Percentiles rank a stretch among this genome's conserved stretches.
Evolutionary conservation across 805 yeast species (phyloP).

Genomic region (Yamadazyma insecticola): DNA sequence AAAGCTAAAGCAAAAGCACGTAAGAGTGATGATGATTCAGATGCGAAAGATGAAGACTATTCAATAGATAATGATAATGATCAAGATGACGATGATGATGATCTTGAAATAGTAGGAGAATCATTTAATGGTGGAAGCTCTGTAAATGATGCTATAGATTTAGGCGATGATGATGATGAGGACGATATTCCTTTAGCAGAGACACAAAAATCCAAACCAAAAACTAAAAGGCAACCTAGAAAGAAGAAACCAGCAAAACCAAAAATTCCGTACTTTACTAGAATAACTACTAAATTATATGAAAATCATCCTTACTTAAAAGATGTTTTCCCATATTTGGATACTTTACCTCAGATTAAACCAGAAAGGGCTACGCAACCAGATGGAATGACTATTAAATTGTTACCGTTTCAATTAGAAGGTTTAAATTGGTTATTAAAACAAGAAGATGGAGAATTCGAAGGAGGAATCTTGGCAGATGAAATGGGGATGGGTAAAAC

Average conservation of each 20-base stretch:
- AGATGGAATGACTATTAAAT: slow-evolving; percentile 60
- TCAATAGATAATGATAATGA: slow-evolving; percentile 8
- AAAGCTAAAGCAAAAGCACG: slow-evolving; percentile 5
- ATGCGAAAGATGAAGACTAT: slow-evolving; percentile 20
- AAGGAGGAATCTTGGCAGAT: slow-evolving; percentile 94
- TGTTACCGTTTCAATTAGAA: slow-evolving; percentile 90
- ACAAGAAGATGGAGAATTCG: slow-evolving; percentile 75
- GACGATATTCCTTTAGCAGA: slow-evolving; percentile 22
- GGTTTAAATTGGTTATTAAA: slow-evolving; percentile 85
- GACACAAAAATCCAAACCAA: slow-evolving; percentile 13
- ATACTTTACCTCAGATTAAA: slow-evolving; percentile 38
- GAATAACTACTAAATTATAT: slow-evolving; percentile 64
- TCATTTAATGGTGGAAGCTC: slow-evolving; percentile 14
- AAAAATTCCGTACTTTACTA: slow-evolving; percentile 62
- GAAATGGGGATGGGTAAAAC: slow-evolving; percentile 99
- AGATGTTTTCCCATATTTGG: slow-evolving; percentile 65
- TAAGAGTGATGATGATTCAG: slow-evolving; percentile 9
- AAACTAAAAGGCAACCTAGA: slow-evolving; percentile 13
- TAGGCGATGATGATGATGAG: slow-evolving; percentile 1
- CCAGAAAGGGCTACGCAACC: slow-evolving; percentile 72
- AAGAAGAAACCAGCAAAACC: slow-evolving; percentile 39
- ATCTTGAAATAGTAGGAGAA: slow-evolving; percentile 28
- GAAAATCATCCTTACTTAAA: slow-evolving; percentile 76
- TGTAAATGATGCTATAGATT: slow-evolving; percentile 4
- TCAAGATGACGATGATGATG: slow-evolving; percentile 34